These are phyloP conservation scores for Sparassis latifolia DNA, from an alignment of 1,284 basidiomycete species.

Conservation along the genomic window DNA sequence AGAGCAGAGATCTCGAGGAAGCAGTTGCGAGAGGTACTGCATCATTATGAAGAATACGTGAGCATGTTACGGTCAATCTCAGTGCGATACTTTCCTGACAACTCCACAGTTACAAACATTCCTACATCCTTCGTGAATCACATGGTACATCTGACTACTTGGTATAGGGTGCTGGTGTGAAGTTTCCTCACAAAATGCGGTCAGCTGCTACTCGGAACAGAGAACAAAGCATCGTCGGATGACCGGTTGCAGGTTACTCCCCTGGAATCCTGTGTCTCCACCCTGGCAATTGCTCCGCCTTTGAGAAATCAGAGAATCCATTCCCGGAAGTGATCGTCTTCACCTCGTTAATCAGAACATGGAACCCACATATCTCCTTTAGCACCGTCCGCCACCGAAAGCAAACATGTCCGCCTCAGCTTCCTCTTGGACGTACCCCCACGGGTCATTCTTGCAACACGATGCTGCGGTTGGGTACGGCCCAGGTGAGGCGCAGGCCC, in stretches of 20 bases:
- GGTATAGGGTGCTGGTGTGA: no score
- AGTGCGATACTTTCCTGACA: conserved; percentile 7
- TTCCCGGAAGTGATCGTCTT: conserved; percentile 36
- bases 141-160: not conserved
- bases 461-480: conserved; percentile 36
- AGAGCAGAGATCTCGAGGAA: conserved; percentile 70
- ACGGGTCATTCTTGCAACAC: conserved; percentile 53
- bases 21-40: conserved; percentile 70
- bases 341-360: conserved; percentile 47
- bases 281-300: conserved; percentile 59
- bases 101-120: conserved; percentile 34
- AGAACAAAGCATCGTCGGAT: no score
- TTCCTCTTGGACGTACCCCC: conserved; percentile 66
- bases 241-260: no score
- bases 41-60: conserved; percentile 78
- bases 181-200: no score
- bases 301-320: conserved; percentile 61
- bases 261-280: conserved; percentile 42
- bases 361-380: conserved; percentile 42
- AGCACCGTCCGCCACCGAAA: conserved; percentile 37
- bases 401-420: conserved; percentile 61
- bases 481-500: conserved; percentile 60
- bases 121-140: conserved; percentile 39
- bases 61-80: conserved; percentile 11
- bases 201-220: no score